phyloP scores from a whole-genome alignment of 306 rosid genomes.

The Medicago arabica region DNA sequence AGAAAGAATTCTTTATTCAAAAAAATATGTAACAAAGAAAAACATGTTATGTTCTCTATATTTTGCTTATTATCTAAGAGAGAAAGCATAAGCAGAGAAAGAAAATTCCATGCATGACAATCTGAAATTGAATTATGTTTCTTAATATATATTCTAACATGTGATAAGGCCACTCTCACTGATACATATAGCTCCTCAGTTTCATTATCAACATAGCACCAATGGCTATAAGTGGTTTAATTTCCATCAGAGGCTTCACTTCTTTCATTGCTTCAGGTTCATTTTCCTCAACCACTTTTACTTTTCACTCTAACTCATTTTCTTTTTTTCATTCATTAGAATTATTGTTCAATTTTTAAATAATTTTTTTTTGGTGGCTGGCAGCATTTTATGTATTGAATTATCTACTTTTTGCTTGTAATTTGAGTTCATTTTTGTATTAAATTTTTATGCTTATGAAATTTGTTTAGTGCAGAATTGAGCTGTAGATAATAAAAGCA shows the following conservation, averaged over 20 bases:
- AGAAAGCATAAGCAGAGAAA: not conserved
- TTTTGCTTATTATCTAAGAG: slow-evolving; percentile 27
- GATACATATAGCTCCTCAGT: not conserved
- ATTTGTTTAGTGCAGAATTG: not conserved
- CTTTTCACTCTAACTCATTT: slow-evolving; percentile 5
- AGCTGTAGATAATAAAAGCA: not conserved
- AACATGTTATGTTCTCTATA: slow-evolving; percentile 1
- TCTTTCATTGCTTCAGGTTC: slow-evolving; percentile 63
- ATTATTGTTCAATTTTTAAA: not conserved
- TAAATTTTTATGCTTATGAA: not conserved
- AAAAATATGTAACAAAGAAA: not conserved
- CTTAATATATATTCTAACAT: not conserved
- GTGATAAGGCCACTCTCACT: not conserved
- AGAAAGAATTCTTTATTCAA: not conserved
- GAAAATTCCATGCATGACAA: slow-evolving; percentile 28
- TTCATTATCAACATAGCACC: slow-evolving; percentile 11
- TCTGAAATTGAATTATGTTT: slow-evolving; percentile 4
- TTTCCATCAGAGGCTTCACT: slow-evolving; percentile 67
- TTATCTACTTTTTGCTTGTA: slow-evolving; percentile 16
- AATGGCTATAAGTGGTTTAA: slow-evolving; percentile 73
- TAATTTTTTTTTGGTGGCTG: not conserved
- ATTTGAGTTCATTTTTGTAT: not conserved
- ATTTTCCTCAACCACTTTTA: not conserved
- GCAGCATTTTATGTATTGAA: slow-evolving; percentile 9
- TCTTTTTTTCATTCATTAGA: not conserved